A percentile compares a stretch with the other conserved stretches of the same genome.
Conservation (phyloP, 225 moss, liverwort and hornwort species). For the Marchantia polymorpha region DNA sequence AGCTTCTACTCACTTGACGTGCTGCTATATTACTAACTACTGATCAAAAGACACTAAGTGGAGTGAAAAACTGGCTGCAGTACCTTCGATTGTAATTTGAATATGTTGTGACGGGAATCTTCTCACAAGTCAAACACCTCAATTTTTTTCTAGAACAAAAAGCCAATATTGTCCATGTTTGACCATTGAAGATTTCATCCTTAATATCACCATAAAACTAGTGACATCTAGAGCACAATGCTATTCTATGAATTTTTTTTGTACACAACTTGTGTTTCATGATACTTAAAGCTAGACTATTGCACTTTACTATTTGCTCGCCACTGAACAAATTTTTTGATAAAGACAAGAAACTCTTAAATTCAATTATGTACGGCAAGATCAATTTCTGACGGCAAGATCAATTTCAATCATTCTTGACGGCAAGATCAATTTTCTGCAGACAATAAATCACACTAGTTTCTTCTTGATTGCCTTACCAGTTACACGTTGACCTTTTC, state of each 20-base stretch:
- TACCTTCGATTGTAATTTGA: background rate
- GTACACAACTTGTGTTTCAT: slow-evolving; percentile 4
- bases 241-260: slow-evolving; percentile 23
- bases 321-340: background rate
- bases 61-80: background rate
- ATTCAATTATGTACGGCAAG: background rate
- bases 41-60: background rate
- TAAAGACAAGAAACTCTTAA: background rate
- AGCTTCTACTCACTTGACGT: slow-evolving; percentile 3
- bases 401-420: too few relatives aligned
- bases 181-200: background rate
- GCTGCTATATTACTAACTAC: background rate
- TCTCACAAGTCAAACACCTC: slow-evolving; percentile 40
- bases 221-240: slow-evolving; percentile 5
- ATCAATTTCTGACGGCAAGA: too few relatives aligned
- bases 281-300: slow-evolving; percentile 17
- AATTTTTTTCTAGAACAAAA: slow-evolving; percentile 27
- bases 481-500: background rate
- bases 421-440: background rate
- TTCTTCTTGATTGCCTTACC: background rate
- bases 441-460: background rate
- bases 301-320: background rate
- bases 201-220: background rate
- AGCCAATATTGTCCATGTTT: background rate
- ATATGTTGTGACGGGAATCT: too few relatives aligned